Conservation (phyloP, 139 green algal genomes). For the Chlorella sp. region DNA sequence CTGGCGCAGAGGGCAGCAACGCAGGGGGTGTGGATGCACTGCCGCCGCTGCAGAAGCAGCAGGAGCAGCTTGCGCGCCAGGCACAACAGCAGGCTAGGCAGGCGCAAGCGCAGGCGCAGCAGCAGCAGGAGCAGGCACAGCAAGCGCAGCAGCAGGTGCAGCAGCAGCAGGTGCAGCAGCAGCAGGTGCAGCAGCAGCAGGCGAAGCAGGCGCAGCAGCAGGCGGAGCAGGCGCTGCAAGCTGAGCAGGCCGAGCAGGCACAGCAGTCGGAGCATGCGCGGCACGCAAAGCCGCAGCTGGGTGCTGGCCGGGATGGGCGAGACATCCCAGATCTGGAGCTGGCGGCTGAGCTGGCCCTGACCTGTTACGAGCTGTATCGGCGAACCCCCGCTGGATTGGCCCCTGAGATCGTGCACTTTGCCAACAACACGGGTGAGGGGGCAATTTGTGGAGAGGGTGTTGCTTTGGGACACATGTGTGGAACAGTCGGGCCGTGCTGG, state of each 20-base stretch:
- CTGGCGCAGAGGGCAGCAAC: too few species aligned
- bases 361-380: slow-evolving; percentile 86
- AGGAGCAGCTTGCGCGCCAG: too few species aligned
- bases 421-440: neutral
- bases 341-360: slow-evolving; percentile 73
- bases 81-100: too few species aligned
- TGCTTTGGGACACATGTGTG: too few species aligned
- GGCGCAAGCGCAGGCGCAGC: too few species aligned
- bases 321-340: slow-evolving; percentile 63
- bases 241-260: neutral
- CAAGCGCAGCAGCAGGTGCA: too few species aligned
- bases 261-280: neutral
- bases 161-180: neutral
- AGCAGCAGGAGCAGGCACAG: too few species aligned
- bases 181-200: neutral
- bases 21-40: too few species aligned
- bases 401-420: slow-evolving; percentile 74
- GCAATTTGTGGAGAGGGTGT: too few species aligned
- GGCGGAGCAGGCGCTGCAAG: slow-evolving; percentile 24
- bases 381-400: slow-evolving; percentile 59
- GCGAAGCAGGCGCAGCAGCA: slow-evolving; percentile 12
- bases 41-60: too few species aligned
- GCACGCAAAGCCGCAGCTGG: neutral
- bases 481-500: too few species aligned
- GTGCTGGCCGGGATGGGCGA: neutral